These are phyloP conservation scores for Botrytis cinerea DNA, from an alignment of 2,329 filamentous ascomycete genomes.

Conservation along the genomic window DNA sequence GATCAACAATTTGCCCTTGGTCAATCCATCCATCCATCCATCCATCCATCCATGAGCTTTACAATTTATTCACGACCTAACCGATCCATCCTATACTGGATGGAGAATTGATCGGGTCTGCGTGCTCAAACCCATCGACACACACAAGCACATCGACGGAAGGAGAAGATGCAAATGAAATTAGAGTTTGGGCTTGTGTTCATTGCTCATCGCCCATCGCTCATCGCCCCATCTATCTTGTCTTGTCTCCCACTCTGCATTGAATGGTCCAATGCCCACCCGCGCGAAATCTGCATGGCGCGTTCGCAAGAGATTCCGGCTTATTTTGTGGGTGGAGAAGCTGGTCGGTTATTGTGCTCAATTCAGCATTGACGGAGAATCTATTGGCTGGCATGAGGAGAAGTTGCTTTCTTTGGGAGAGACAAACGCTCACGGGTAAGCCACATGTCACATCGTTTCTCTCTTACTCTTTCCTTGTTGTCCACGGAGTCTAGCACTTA, in stretches of 20 bases:
- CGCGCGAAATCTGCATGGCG: constrained; percentile 16
- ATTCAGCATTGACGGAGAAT: constrained; percentile 1
- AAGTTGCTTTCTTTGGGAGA: constrained; percentile 7
- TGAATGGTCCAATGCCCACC: neutral
- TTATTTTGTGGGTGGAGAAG: constrained; percentile 10
- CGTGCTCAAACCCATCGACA: neutral
- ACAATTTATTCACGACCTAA: neutral
- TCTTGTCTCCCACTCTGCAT: constrained; percentile 1
- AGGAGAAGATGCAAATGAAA: neutral
- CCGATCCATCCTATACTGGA: neutral
- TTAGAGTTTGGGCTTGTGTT: neutral
- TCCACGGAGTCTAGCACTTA: neutral
- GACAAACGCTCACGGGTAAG: neutral
- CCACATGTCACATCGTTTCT: constrained; percentile 17
- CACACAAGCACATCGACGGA: neutral
- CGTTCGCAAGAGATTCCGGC: neutral
- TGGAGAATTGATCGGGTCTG: neutral
- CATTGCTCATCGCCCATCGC: neutral
- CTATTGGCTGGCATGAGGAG: neutral
- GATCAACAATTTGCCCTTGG: neutral
- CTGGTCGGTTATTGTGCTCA: neutral
- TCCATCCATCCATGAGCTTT: neutral
- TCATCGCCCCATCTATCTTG: neutral
- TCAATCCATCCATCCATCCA: neutral
- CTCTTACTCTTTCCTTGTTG: neutral